These are phyloP conservation scores for Apiotrichum siamense DNA, from an alignment of 1,284 basidiomycete genomes.

Conservation along the genomic window DNA sequence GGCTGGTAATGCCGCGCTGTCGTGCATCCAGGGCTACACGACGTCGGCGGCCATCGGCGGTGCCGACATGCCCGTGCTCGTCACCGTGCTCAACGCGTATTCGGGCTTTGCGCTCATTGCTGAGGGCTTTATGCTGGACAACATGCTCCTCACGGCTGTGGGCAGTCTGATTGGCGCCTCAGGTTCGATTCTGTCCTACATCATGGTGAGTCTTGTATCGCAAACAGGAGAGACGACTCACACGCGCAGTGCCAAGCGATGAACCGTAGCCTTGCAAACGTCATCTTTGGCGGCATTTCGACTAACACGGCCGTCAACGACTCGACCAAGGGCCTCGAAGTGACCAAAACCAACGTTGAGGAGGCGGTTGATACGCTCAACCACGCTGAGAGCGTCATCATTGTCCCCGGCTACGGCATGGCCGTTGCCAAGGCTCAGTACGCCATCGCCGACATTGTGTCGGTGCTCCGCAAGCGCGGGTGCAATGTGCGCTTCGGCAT, in stretches of 20 bases:
- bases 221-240: background rate
- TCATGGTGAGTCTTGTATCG: constrained; percentile 67
- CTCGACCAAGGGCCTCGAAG: constrained; percentile 66
- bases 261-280: constrained; percentile 52
- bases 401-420: constrained; percentile 81
- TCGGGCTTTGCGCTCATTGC: constrained; percentile 89
- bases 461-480: constrained; percentile 62
- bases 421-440: constrained; percentile 82
- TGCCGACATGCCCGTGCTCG: constrained; percentile 84
- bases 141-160: constrained; percentile 69
- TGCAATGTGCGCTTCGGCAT: constrained; percentile 57
- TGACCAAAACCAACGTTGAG: constrained; percentile 67
- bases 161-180: constrained; percentile 77
- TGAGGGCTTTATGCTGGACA: constrained; percentile 83
- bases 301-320: constrained; percentile 53
- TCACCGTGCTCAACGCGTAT: constrained; percentile 79
- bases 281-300: constrained; percentile 59
- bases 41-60: constrained; percentile 79
- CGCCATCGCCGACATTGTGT: constrained; percentile 73
- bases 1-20: constrained; percentile 62
- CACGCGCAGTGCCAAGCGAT: constrained; percentile 70
- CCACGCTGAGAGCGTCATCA: constrained; percentile 74
- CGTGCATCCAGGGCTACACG: constrained; percentile 71
- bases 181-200: constrained; percentile 81
- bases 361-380: constrained; percentile 68